Conservation (phyloP, 148 eudicot species). For the Polygonum maritimum region DNA sequence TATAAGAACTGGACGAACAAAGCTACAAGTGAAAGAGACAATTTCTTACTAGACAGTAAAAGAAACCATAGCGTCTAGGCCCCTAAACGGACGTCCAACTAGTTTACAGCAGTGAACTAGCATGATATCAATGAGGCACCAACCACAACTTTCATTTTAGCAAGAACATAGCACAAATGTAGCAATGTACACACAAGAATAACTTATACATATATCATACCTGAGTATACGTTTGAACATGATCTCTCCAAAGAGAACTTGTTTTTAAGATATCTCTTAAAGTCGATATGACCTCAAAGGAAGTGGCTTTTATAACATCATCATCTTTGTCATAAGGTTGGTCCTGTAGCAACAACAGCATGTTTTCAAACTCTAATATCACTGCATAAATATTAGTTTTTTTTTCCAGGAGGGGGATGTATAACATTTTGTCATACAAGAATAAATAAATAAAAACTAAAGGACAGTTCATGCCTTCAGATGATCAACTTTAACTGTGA, state of each 20-base stretch:
- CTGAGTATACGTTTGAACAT: constrained; percentile 89
- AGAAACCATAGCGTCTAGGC: background rate
- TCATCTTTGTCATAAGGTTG: constrained; percentile 82
- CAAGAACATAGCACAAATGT: background rate
- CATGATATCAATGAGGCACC: background rate
- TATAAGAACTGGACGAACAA: background rate
- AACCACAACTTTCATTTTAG: background rate
- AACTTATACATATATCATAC: constrained; percentile 21
- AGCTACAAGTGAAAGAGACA: background rate
- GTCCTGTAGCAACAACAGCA: constrained; percentile 44
- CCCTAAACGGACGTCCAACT: background rate
- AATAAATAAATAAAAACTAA: no score
- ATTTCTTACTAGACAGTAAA: background rate
- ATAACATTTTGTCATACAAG: no score
- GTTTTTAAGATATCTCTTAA: constrained; percentile 88
- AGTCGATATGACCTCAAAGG: constrained; percentile 94
- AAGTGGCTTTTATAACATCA: constrained; percentile 92
- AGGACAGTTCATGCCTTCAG: constrained; percentile 68
- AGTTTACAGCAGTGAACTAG: background rate
- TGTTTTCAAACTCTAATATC: background rate
- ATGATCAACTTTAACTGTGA: constrained; percentile 93
- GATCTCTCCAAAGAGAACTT: constrained; percentile 98
- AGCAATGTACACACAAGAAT: background rate
- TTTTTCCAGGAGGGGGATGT: background rate
- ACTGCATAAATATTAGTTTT: background rate